These are phyloP conservation scores for Colletotrichum costaricense DNA, from an alignment of 2,329 filamentous ascomycete genomes.

Conservation along the genomic window DNA sequence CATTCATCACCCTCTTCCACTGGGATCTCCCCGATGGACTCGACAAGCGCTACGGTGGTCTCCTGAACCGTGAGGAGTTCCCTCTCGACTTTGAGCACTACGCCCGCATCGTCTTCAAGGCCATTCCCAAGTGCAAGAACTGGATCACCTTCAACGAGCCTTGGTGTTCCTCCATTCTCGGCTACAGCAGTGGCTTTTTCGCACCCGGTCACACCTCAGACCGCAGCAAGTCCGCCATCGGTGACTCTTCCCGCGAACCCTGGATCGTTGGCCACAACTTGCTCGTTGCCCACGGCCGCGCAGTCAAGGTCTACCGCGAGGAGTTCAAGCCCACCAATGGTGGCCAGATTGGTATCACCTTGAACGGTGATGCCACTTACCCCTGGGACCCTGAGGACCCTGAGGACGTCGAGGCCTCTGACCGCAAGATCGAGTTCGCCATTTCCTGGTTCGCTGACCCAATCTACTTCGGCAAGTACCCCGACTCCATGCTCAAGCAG, in stretches of 20 bases:
- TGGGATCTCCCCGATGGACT: slow-evolving; percentile 88
- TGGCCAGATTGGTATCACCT: slow-evolving; percentile 87
- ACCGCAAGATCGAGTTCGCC: slow-evolving; percentile 87
- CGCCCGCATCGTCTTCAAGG: slow-evolving; percentile 79
- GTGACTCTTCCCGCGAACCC: slow-evolving; percentile 80
- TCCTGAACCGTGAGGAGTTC: slow-evolving; percentile 85
- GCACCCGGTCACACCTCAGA: slow-evolving; percentile 87
- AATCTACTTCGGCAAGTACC: slow-evolving; percentile 86
- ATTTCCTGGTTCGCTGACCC: slow-evolving; percentile 92
- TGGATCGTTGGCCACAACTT: slow-evolving; percentile 88
- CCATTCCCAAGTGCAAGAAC: slow-evolving; percentile 81
- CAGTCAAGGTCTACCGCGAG: slow-evolving; percentile 84
- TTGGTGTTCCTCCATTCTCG: slow-evolving; percentile 85
- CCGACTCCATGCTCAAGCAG: slow-evolving; percentile 84
- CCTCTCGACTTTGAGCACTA: slow-evolving; percentile 84
- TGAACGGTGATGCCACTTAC: slow-evolving; percentile 86
- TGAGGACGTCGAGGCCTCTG: slow-evolving; percentile 78
- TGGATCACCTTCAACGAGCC: slow-evolving; percentile 96
- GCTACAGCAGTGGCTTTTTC: slow-evolving; percentile 81
- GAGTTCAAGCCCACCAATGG: slow-evolving; percentile 80
- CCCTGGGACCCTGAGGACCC: slow-evolving; percentile 86
- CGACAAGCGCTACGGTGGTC: slow-evolving; percentile 83
- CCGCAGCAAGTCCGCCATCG: slow-evolving; percentile 74
- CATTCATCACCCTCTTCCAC: slow-evolving; percentile 87
- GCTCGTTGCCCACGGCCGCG: slow-evolving; percentile 81